Evolutionary conservation across 1,284 basidiomycete species (phyloP), one percentile per base, ranked within the genome.

Genomic region (Apiotrichum akiyoshidainum): DNA sequence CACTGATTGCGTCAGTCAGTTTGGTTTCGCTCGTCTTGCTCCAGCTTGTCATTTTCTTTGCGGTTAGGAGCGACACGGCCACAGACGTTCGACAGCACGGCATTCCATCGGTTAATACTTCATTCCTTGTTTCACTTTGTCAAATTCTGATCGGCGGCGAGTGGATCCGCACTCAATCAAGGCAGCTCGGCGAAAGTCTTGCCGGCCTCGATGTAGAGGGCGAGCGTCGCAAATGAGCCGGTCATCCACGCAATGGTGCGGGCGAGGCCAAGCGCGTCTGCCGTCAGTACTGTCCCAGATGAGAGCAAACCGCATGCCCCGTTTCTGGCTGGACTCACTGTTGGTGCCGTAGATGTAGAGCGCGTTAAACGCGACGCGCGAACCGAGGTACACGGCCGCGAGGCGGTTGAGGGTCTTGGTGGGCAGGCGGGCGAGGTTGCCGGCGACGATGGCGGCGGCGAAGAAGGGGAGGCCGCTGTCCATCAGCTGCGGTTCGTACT

Each of bases 361-460:
- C 22, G 61, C 14, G 57, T 57, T 69, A 61, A 62, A 74, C 8
- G 53, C 63, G n/a, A 65, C 8, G 42, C 72, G 57, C 16, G 68
- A 64, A 34, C 47, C 54, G 39, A 74, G 52, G 65, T 73, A 72
- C 22, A 70, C 9, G 11, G 54, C 68, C 3, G 65, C 64, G 33
- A 62, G 55, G 46, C 52, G 63, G 70, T 74, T 73, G 48, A 74
- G 65, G 11, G 56, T 61, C 12, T 61, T 51, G 17, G 62, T 52
- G 7, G 70, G 63, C 21, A 73, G 63, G 51, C 65, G 60, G 34
- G 70, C 67, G 22, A 68, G 52, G 64, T 73, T 72, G 21, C 69
- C 72, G 17, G 66, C 67, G 46, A 69, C 71, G 41, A 73, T 48
- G 40, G 71, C 69, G 31, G 65, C 58, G 19, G 68, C 70, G 54